These are phyloP conservation scores for Rauvolfia tetraphylla DNA, from an alignment of 257 asterid species.

Conservation along the genomic window DNA sequence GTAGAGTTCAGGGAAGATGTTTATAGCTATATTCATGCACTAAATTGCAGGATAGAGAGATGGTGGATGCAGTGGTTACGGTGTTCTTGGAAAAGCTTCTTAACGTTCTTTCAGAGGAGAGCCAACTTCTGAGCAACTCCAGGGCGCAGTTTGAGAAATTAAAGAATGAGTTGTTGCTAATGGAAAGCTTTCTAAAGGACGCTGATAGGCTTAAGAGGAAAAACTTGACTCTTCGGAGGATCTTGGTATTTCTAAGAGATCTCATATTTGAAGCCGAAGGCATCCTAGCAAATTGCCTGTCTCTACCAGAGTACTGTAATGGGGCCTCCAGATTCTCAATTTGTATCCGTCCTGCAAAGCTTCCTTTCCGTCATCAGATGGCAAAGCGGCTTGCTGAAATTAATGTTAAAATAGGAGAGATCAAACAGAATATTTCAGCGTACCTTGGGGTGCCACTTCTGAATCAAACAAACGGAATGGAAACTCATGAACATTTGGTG, in stretches of 20 bases:
- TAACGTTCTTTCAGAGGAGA: slow-evolving; percentile 28
- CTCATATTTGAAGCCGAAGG: slow-evolving; percentile 34
- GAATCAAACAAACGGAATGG: slow-evolving; percentile 13
- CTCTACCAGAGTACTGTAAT: slow-evolving; percentile 10
- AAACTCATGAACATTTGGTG: slow-evolving; percentile 31
- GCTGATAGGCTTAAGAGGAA: slow-evolving; percentile 37
- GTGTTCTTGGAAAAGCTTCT: slow-evolving; percentile 31
- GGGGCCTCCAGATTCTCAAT: slow-evolving; percentile 8
- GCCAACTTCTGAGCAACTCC: slow-evolving; percentile 22
- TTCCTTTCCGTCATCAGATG: slow-evolving; percentile 11
- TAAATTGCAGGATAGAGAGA: slow-evolving; percentile 14
- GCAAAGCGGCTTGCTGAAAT: slow-evolving; percentile 28
- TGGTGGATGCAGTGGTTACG: slow-evolving; percentile 36
- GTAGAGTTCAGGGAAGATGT: not conserved
- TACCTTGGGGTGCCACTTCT: slow-evolving; percentile 29
- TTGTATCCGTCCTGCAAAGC: slow-evolving; percentile 20
- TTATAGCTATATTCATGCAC: not conserved
- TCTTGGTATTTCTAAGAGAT: slow-evolving; percentile 24
- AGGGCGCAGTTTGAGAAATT: slow-evolving; percentile 23
- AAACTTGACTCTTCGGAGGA: slow-evolving; percentile 18
- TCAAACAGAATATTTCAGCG: slow-evolving; percentile 24
- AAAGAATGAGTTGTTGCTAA: slow-evolving; percentile 26
- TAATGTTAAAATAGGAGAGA: slow-evolving; percentile 23
- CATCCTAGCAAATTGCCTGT: slow-evolving; percentile 27
- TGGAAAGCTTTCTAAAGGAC: slow-evolving; percentile 36